A percentile compares a stretch with the other conserved stretches of the same genome.
phyloP scores from a whole-genome alignment of 495 filamentous ascomycete species.

The Penicillium paxilli region DNA sequence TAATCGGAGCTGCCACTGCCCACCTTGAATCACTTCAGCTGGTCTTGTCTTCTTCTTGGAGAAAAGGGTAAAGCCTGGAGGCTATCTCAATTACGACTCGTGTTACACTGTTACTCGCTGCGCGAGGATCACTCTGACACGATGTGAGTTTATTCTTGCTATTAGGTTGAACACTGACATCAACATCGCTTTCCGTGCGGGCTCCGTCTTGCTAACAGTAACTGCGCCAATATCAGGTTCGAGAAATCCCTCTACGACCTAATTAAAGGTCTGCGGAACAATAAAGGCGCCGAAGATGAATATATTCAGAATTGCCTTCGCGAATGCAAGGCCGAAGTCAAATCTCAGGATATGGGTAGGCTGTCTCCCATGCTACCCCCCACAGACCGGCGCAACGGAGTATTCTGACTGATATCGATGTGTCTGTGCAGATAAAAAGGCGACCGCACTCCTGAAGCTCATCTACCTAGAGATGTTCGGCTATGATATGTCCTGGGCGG shows the following conservation, averaged over 20 bases:
- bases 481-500: constrained; percentile 99
- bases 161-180: no score
- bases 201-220: constrained; percentile 3
- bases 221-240: constrained; percentile 61
- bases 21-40: no score
- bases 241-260: constrained; percentile 99
- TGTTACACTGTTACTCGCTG: no score
- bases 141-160: no score
- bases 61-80: no score
- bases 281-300: constrained; percentile 89
- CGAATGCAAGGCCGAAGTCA: constrained; percentile 92
- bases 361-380: constrained; percentile 3
- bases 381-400: not conserved
- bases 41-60: no score
- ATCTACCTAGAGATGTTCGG: constrained; percentile 99
- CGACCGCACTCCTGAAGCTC: constrained; percentile 90
- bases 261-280: constrained; percentile 89
- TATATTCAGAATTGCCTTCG: constrained; percentile 88
- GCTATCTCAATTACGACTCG: no score
- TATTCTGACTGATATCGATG: constrained; percentile 23
- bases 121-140: no score
- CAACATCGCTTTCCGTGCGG: not conserved
- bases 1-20: not conserved
- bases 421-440: constrained; percentile 74
- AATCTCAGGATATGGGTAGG: constrained; percentile 84